phyloP scores from a whole-genome alignment of 805 yeast genomes.

The Lipomyces chichibuensis region DNA sequence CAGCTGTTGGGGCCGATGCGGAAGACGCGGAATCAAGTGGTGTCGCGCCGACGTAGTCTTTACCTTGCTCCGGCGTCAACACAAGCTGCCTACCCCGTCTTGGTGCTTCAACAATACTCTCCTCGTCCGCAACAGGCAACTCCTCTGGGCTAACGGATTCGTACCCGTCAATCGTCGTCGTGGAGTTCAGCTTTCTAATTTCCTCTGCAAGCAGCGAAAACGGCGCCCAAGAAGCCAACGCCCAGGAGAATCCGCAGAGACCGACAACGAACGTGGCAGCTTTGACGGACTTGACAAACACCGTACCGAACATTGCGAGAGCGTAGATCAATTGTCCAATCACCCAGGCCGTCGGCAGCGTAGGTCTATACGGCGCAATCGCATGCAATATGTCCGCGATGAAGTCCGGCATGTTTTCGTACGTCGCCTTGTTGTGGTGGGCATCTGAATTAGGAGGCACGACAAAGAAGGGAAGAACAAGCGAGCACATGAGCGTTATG shows the following conservation, averaged over 20 bases:
- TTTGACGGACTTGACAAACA: slow-evolving; percentile 30
- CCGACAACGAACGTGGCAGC: slow-evolving; percentile 33
- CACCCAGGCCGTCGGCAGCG: slow-evolving; percentile 33
- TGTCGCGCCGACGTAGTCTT: slow-evolving; percentile 13
- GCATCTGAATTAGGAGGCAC: slow-evolving; percentile 29
- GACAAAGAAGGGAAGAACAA: slow-evolving; percentile 27
- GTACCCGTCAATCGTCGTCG: slow-evolving; percentile 2
- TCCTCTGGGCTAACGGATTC: slow-evolving; percentile 7
- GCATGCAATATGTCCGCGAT: slow-evolving; percentile 18
- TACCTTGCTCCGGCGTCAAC: neutral
- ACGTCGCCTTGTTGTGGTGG: slow-evolving; percentile 22
- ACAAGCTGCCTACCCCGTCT: slow-evolving; percentile 15
- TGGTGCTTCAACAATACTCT: slow-evolving; percentile 1
- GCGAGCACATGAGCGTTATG: slow-evolving; percentile 31
- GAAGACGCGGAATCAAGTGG: slow-evolving; percentile 2
- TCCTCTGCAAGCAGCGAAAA: slow-evolving; percentile 34
- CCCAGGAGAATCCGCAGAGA: slow-evolving; percentile 36
- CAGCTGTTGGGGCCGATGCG: neutral
- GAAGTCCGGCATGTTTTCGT: slow-evolving; percentile 21
- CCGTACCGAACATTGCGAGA: slow-evolving; percentile 30
- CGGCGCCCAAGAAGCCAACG: slow-evolving; percentile 35
- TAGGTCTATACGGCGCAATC: slow-evolving; percentile 33
- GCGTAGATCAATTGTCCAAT: slow-evolving; percentile 30
- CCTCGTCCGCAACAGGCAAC: slow-evolving; percentile 16
- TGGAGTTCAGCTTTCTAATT: slow-evolving; percentile 20